Percentiles rank a stretch among this genome's conserved stretches.
These are phyloP conservation scores for Aspergillus bombycis DNA, from an alignment of 2,329 filamentous ascomycete genomes.

Conservation along the genomic window DNA sequence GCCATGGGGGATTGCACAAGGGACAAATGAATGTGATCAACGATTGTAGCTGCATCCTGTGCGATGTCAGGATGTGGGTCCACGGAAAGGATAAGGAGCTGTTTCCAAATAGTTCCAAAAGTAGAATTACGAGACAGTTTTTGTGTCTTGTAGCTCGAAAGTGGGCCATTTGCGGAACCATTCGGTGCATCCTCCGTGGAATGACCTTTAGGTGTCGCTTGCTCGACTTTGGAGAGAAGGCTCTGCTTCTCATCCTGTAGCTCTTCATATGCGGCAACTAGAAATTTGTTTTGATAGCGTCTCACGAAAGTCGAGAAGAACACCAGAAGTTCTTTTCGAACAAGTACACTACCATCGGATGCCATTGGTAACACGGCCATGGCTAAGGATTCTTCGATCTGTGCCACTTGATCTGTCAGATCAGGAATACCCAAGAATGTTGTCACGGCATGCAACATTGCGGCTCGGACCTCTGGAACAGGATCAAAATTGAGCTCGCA, in stretches of 20 bases:
- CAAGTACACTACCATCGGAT: conserved; percentile 90
- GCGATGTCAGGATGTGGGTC: conserved; percentile 95
- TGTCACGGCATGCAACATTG: conserved; percentile 90
- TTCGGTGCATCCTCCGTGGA: conserved; percentile 24
- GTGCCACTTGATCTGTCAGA: conserved; percentile 84
- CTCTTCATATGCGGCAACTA: conserved; percentile 90
- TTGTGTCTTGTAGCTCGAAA: conserved; percentile 32
- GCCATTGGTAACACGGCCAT: conserved; percentile 89
- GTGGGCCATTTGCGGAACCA: conserved; percentile 22
- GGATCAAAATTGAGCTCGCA: conserved; percentile 80
- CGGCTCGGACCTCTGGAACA: conserved; percentile 88
- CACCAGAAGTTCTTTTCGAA: conserved; percentile 88
- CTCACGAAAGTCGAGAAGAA: conserved; percentile 92
- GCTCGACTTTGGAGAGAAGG: conserved; percentile 56
- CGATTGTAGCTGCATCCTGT: conserved; percentile 77
- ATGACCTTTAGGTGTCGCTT: conserved; percentile 26
- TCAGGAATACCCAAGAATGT: conserved; percentile 94
- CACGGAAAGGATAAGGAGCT: conserved; percentile 84
- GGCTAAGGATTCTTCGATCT: conserved; percentile 88
- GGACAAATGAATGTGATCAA: conserved; percentile 80
- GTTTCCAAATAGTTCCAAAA: conserved; percentile 92
- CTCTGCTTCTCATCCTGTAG: conserved; percentile 80
- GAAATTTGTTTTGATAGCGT: conserved; percentile 87
- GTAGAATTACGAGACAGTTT: conserved; percentile 78
- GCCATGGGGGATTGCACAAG: conserved; percentile 78